A percentile compares a stretch with the other conserved stretches of the same genome.
These are phyloP conservation scores for Paramecium sonneborni DNA, from an alignment of 73 alveolate genomes.

Conservation along the genomic window DNA sequence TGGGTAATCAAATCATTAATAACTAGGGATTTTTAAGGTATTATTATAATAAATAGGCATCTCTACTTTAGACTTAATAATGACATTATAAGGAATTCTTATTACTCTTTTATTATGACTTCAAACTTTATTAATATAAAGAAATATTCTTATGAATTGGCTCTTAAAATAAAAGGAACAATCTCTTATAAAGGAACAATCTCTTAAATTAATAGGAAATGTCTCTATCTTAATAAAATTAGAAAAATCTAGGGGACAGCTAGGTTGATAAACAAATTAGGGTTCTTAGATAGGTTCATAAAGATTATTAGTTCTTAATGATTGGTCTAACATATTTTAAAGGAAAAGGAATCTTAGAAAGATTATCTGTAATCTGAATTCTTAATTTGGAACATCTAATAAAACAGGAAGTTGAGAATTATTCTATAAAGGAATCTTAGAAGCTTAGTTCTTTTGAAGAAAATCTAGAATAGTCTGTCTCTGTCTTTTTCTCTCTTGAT, in stretches of 20 bases:
- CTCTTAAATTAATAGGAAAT: not conserved
- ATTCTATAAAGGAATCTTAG: not conserved
- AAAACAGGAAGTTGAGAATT: not conserved
- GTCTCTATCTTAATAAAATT: not conserved
- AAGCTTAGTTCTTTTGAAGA: not conserved
- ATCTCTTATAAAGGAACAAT: no score
- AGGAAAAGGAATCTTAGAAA: not conserved
- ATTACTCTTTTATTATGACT: not conserved
- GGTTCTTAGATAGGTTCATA: not conserved
- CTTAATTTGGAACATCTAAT: not conserved
- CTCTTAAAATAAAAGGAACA: not conserved
- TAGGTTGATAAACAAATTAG: no score
- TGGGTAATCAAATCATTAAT: not conserved
- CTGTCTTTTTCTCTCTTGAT: not conserved
- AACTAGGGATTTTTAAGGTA: not conserved
- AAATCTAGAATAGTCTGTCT: not conserved
- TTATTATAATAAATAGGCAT: not conserved
- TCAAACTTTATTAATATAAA: not conserved
- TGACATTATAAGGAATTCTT: not conserved
- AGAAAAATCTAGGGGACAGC: not conserved
- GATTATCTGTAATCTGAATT: not conserved
- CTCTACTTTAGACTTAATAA: no score
- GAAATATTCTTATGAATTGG: not conserved
- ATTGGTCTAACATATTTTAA: not conserved
- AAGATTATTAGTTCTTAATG: not conserved